phyloP scores from a whole-genome alignment of 495 filamentous ascomycete genomes.

The Penicillium taxi region DNA sequence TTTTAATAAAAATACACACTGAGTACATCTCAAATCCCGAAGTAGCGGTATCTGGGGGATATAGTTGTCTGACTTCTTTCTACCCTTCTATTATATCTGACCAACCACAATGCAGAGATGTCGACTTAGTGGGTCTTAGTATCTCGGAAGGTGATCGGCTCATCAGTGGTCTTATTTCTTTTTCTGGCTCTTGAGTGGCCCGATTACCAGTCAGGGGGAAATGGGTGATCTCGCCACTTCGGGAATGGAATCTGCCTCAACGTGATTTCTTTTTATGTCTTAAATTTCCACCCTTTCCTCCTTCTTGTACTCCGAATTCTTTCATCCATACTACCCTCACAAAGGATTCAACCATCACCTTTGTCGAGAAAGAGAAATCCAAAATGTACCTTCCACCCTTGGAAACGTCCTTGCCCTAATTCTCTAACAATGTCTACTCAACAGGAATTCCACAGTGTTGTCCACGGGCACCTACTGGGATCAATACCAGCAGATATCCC shows the following conservation, averaged over 20 bases:
- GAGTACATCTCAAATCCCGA: too few relatives aligned
- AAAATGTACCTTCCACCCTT: not conserved
- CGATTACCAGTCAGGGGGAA: conserved; percentile 14
- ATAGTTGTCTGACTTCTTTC: too few relatives aligned
- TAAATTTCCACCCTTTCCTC: not conserved
- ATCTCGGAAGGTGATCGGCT: conserved; percentile 29
- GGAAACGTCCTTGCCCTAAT: too few relatives aligned
- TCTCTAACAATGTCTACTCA: not conserved
- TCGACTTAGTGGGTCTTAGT: too few relatives aligned
- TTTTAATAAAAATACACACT: too few relatives aligned
- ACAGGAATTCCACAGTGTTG: conserved; percentile 50
- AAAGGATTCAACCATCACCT: not conserved
- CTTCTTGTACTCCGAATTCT: not conserved
- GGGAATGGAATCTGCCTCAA: conserved; percentile 18
- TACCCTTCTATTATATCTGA: too few relatives aligned
- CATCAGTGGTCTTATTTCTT: conserved; percentile 30
- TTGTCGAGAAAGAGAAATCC: conserved; percentile 1
- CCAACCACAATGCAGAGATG: too few relatives aligned
- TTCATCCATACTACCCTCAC: not conserved
- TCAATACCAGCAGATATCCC: conserved; percentile 78
- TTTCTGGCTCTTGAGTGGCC: not conserved
- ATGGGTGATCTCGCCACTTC: conserved; percentile 38
- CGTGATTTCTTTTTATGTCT: conserved; percentile 1
- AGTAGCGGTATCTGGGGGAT: too few relatives aligned
- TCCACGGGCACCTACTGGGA: conserved; percentile 61